Base-by-base conservation (phyloP, 495 filamentous ascomycete species). In the Apiosordaria backusii region DNA sequence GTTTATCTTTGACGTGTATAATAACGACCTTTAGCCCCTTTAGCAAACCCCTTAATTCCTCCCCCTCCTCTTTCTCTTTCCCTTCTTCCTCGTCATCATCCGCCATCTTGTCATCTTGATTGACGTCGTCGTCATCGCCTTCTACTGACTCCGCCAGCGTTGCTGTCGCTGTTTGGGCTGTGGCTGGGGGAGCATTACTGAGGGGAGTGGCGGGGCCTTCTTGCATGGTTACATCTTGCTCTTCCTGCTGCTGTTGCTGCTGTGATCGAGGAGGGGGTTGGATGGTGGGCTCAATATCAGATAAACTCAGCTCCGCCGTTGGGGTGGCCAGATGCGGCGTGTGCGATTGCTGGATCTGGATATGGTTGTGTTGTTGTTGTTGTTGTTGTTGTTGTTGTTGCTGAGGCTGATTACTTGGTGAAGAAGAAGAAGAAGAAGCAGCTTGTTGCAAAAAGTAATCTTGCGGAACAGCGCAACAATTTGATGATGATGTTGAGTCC, bases 1-100 rank as follows among this genome's bases (percentile, higher is more conserved):
- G 78, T 63, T 85, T 88, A 60, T 95, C 92, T 71, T 93, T 93
- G 68, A 93, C 84, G 78, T 95, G 84, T 27, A 94, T 96, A 50
- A 95, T 84, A 53, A 93, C 89, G 15, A 96, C 80, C 61, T 81
- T 84, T 2, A 88, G 68, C 0, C 85, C 86, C 25, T 74, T 70
- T 1, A 87, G 78, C 16, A 59, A 52, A 9, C 60, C 45, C 9
- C 26, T 25, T 35, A 69, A 29, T 0, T 19, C 26, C 16, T 23
- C 9, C 10, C 35, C 22, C 18, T 35, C 35, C 10, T 26, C n/a
- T 35, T 29, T 22, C 19, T 64, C 29, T 50, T 10, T 50, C 29
- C 23, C 1, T 22, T 55, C n/a, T 40, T 63, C 18, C 7, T 35
- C 6, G 3, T 5, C n/a, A n/a, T n/a, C n/a, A n/a, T n/a, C 29